Evolutionary conservation across 1,284 basidiomycete genomes (phyloP), one percentile per base, ranked within the genome.

Genomic region (Exobasidium rhododendri): DNA sequence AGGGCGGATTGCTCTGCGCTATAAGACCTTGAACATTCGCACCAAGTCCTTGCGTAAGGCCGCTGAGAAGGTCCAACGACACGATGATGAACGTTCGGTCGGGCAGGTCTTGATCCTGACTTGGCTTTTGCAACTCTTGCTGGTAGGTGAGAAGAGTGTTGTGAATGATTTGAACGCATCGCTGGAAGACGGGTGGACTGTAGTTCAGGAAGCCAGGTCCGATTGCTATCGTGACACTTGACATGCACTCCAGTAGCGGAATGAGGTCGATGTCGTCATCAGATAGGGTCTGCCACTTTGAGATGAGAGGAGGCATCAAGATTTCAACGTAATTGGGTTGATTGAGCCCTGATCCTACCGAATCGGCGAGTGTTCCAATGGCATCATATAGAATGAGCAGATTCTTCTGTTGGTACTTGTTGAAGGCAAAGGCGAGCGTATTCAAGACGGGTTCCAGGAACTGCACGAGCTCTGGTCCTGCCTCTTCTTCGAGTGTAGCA

Each of bases 331-430:
- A 94, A 20, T 87, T 83, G 1, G 91, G 86, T 72, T 90, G 89
- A 75, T 91, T 89, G 63, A 99, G 82, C 4, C 92, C 90, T 47
- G 86, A 80, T 6, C 93, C 94, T 43, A 99, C 94, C 14, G 93
- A 92, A 79, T 99, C 96, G 2, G 96, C 96, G 17, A 99, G 84
- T 0, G 96, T 98, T 4, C 96, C 94, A 61, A 99, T 89, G 13
- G 96, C 96, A 79, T 99, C 96, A 80, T 98, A 98, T 43, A 99
- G 82, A 69, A 98, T 98, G 67, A 99, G 85, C 85, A 98, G 88
- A 80, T 99, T 99, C 86, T 98, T 98, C 81, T 97, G 93, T 80
- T 99, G 94, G 80, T 99, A 99, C 82, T 96, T 97, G 67, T 91
- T 87, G 81, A 98, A 98, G 0, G 96, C 96, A 68, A 91, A 88